Evolutionary conservation across 1,284 basidiomycete species (phyloP), one percentile per base, ranked within the genome.

Genomic region (Gomphus bonarii): DNA sequence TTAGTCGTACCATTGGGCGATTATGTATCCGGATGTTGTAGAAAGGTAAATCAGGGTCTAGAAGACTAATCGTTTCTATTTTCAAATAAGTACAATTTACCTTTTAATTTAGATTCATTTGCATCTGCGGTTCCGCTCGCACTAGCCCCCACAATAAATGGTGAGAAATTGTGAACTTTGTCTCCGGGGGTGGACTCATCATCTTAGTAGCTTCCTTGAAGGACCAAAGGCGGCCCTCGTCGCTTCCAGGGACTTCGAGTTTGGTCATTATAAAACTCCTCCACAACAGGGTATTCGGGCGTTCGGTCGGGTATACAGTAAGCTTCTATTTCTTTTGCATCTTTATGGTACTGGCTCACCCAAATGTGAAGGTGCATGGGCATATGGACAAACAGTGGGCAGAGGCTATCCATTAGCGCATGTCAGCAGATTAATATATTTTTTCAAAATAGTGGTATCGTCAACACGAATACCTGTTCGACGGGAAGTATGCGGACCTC

Each of bases 91-190:
- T 42, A 22, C 8, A 8, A 11, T 57, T 4, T 3, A 20, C 20
- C n/a, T 16, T 44, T 40, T n/a, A n/a, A n/a, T 9, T 16, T 55
- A 78, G 79, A 68, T 79, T 76, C 62, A 68, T 82, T 49, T 63
- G 66, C 28, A 71, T 82, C 36, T 82, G 81, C 55, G 79, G 79
- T 22, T 81, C 80, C 10, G 82, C 80, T 7, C 74, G 78, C 52
- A 82, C 80, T 3, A 81, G 79, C 63, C 75, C 74, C 20, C 80
- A 83, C 63, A 84, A 82, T 63, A 70, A 75, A 69, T 79, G 78
- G 81, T 79, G 57, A 30, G 20, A 10, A 28, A 33, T 25, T 28
- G n/a, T 50, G 20, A 69, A 60, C 36, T 3, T 16, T 58, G 2
- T 54, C 14, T 9, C 28, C 14, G n/a, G 30, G 46, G 35, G 30